Evolutionary conservation across 2,329 filamentous ascomycete species (phyloP).

Genomic region (Xylariomycetidae sp.): DNA sequence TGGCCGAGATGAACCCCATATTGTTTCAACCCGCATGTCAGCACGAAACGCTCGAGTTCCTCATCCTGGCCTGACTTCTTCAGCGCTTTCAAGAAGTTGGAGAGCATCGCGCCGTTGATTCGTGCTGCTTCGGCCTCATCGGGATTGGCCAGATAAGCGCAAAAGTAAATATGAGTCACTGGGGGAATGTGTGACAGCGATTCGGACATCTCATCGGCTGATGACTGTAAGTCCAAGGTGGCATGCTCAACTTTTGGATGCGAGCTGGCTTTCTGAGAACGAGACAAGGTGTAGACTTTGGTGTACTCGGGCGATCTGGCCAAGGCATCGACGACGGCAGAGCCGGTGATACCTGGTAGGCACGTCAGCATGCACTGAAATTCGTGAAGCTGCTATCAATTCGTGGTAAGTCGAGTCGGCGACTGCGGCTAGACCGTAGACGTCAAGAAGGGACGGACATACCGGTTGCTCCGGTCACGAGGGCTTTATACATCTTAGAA

Average conservation of each 20-base stretch:
- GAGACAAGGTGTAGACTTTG: slow-evolving; percentile 14
- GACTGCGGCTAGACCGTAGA: not conserved
- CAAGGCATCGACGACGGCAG: slow-evolving; percentile 12
- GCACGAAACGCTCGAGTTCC: slow-evolving; percentile 41
- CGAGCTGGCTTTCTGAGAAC: slow-evolving; percentile 8
- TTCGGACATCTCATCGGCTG: slow-evolving; percentile 10
- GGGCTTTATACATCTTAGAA: slow-evolving; percentile 11
- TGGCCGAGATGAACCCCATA: slow-evolving; percentile 48
- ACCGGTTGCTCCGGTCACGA: slow-evolving; percentile 17
- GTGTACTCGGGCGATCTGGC: slow-evolving; percentile 10
- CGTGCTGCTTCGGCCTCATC: slow-evolving; percentile 14
- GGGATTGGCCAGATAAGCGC: slow-evolving; percentile 12
- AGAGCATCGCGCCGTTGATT: slow-evolving; percentile 37
- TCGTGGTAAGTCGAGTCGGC: not conserved
- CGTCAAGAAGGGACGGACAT: not conserved
- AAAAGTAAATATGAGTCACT: slow-evolving; percentile 16
- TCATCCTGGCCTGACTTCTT: slow-evolving; percentile 34
- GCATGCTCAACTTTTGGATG: slow-evolving; percentile 15
- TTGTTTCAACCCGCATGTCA: slow-evolving; percentile 46
- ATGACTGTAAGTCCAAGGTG: slow-evolving; percentile 12
- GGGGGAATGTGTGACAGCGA: slow-evolving; percentile 13
- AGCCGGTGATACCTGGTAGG: slow-evolving; percentile 18
- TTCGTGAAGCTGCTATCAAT: too few relatives aligned
- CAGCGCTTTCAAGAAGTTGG: slow-evolving; percentile 43
- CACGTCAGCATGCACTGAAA: too few relatives aligned